Evolutionary conservation across 176 grass and related monocot species (phyloP).

Genomic region (Alopecurus myosuroides): DNA sequence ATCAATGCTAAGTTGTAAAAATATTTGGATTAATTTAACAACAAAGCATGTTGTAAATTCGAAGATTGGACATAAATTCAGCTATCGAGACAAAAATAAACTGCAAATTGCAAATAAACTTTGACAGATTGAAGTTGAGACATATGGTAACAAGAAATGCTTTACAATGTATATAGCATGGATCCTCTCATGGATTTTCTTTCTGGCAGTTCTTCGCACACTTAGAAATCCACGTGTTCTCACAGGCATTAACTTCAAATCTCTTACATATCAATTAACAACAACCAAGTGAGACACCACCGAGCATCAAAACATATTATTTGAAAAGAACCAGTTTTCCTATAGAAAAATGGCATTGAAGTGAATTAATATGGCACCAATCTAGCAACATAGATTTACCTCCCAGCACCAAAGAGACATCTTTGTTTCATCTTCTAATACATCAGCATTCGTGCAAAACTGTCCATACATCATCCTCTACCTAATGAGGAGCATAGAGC

Average conservation of each 20-base stretch:
- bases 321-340: neutral
- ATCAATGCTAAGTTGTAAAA: too few species aligned
- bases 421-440: conserved; percentile 74
- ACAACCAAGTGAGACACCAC: neutral
- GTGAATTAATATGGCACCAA: neutral
- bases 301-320: neutral
- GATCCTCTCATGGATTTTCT: too few species aligned
- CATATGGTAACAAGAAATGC: neutral
- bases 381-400: conserved; percentile 33
- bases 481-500: conserved; percentile 56
- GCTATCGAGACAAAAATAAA: neutral
- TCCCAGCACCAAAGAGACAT: conserved; percentile 90
- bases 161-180: conserved; percentile 64
- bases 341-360: neutral
- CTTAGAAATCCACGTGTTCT: conserved; percentile 43
- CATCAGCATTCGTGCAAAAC: too few species aligned
- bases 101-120: neutral
- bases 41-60: neutral
- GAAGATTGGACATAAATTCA: neutral
- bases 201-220: conserved; percentile 56
- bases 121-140: neutral
- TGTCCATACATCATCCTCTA: conserved; percentile 75
- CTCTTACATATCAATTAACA: conserved; percentile 49
- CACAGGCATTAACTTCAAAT: conserved; percentile 62
- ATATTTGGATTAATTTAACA: too few species aligned